Evolutionary conservation across 1,284 basidiomycete species (phyloP).

Genomic region (Porodaedalea pini): DNA sequence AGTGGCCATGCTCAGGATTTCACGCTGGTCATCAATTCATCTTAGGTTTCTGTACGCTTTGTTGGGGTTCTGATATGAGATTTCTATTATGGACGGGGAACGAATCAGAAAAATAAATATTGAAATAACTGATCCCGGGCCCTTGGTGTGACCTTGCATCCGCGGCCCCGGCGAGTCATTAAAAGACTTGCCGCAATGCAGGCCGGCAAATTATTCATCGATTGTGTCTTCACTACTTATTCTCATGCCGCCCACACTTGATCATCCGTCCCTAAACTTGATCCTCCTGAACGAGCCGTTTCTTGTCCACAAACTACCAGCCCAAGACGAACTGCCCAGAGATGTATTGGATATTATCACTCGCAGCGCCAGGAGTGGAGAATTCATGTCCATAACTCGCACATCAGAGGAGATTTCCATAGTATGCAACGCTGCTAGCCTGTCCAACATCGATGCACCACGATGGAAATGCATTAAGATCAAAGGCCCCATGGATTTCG

Average conservation of each 20-base stretch:
- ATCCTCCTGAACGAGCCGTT: constrained; percentile 52
- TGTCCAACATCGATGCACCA: constrained; percentile 32
- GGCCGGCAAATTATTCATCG: too few species aligned
- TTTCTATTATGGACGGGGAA: too few species aligned
- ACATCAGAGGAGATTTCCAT: constrained; percentile 61
- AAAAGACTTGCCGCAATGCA: too few species aligned
- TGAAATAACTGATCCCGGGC: constrained; percentile 2
- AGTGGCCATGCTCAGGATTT: constrained; percentile 40
- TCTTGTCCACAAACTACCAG: constrained; percentile 53
- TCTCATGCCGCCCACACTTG: constrained; percentile 48
- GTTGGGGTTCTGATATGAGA: too few species aligned
- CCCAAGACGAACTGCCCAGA: constrained; percentile 26
- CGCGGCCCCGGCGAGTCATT: too few species aligned
- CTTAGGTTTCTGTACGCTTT: constrained; percentile 17
- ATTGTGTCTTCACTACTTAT: too few species aligned
- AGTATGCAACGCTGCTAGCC: constrained; percentile 42
- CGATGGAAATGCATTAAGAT: constrained; percentile 61
- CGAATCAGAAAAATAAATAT: constrained; percentile 21
- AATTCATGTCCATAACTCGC: constrained; percentile 55
- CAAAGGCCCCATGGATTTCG: constrained; percentile 62
- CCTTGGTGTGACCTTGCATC: too few species aligned
- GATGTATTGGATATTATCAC: constrained; percentile 24
- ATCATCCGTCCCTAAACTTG: constrained; percentile 46
- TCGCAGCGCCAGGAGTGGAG: constrained; percentile 24
- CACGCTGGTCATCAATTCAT: constrained; percentile 40